These are phyloP conservation scores for Copromyces sp. DNA, from an alignment of 495 filamentous ascomycete genomes.

Conservation along the genomic window DNA sequence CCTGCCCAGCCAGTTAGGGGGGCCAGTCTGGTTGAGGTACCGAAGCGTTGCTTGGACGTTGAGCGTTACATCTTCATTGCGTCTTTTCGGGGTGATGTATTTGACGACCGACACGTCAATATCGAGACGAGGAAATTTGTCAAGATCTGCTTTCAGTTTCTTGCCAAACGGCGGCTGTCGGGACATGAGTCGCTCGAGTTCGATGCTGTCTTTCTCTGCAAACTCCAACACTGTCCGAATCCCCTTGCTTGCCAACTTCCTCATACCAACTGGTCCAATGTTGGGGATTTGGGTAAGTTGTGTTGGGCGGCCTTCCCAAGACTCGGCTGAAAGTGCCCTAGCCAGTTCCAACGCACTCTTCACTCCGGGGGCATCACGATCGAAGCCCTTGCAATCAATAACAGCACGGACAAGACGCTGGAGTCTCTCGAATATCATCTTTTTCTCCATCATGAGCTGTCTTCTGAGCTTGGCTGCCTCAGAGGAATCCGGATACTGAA, in stretches of 20 bases:
- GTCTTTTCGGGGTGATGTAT: conserved; percentile 16
- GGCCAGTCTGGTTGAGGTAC: conserved; percentile 59
- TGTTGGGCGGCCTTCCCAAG: conserved; percentile 77
- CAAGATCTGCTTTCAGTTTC: conserved; percentile 52
- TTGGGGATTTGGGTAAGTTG: conserved; percentile 82
- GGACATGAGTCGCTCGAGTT: conserved; percentile 67
- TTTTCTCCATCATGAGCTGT: conserved; percentile 60
- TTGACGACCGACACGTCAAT: conserved; percentile 34
- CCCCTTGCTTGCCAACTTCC: conserved; percentile 63
- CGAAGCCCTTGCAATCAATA: conserved; percentile 67
- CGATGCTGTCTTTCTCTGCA: conserved; percentile 51
- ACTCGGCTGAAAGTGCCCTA: conserved; percentile 64
- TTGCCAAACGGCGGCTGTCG: conserved; percentile 77
- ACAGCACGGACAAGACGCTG: conserved; percentile 73
- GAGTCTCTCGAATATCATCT: conserved; percentile 59
- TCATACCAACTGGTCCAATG: conserved; percentile 66
- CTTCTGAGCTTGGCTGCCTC: conserved; percentile 50
- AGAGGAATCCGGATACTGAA: conserved; percentile 59
- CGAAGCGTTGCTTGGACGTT: conserved; percentile 59
- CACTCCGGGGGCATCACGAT: conserved; percentile 55
- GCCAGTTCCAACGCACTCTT: conserved; percentile 68
- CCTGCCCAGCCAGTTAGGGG: conserved; percentile 49
- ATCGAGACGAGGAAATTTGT: conserved; percentile 64
- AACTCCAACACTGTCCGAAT: conserved; percentile 65
- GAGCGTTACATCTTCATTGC: conserved; percentile 35